Evolutionary conservation across 2,329 filamentous ascomycete species (phyloP), one percentile per base, ranked within the genome.

Genomic region (Alternaria viburni): DNA sequence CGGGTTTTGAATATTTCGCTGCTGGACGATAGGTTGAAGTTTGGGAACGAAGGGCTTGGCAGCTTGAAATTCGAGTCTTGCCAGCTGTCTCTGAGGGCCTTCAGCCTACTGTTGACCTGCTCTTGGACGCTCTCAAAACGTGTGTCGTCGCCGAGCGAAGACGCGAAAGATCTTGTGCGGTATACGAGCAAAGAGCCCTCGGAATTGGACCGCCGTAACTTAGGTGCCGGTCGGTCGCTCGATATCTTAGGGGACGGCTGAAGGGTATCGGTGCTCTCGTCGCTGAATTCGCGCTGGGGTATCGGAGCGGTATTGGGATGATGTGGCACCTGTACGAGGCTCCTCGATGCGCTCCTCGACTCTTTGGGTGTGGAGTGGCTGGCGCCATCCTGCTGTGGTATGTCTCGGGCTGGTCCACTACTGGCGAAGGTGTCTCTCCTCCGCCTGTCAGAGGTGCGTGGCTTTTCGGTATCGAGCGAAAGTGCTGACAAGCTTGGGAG

Each of bases 1-100:
- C 72, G 68, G 13, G 45, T 69, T 21, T 57, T 69, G 46, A 76
- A 74, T 5, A 73, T 54, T 23, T 79, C 78, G 23, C 77, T 69
- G 65, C 70, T 76, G 59, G 72, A 69, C n/a, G 72, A 64, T 64
- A 80, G 74, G 57, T 68, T 75, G 43, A 88, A 82, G 65, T 84
- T 87, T 54, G 89, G 86, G 74, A 93, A 85, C 3, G 75, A 77
- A 15, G 83, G 80, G 59, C 84, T 76, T 17, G 83, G 83, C 54
- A 85, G 67, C 74, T 89, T 92, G 80, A 94, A 91, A 58, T 89
- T 92, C 3, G 93, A 92, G 71, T 97, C 93, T 75, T 93, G 90
- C 65, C 92, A 88, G 74, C 91, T 96, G 77, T 97, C 94, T 74
- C 90, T 91, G 77, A 98, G 92, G 5, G 95, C 95, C 81, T 97